These are phyloP conservation scores for Chamaenerion angustifolium DNA, from an alignment of 345 rosid species.

Conservation along the genomic window DNA sequence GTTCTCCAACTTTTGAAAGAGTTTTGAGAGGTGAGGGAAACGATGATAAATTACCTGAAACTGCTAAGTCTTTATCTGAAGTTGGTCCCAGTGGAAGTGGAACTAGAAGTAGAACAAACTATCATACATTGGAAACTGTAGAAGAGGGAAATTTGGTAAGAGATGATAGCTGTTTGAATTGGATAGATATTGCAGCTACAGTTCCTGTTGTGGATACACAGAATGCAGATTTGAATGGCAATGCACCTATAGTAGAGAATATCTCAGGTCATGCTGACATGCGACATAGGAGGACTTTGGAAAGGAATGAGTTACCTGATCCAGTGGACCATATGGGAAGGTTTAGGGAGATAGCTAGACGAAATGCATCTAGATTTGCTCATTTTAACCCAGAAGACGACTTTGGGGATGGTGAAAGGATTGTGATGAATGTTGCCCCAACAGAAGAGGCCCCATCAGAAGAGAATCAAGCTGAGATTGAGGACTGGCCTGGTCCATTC, in stretches of 20 bases:
- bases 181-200: not conserved
- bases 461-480: slow-evolving; percentile 11
- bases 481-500: slow-evolving; percentile 98
- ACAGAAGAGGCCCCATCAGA: slow-evolving; percentile 15
- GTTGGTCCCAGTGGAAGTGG: slow-evolving; percentile 2
- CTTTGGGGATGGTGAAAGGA: slow-evolving; percentile 5
- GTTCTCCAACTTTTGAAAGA: not conserved
- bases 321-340: slow-evolving; percentile 19
- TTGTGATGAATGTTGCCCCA: slow-evolving; percentile 12
- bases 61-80: not conserved
- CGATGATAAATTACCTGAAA: slow-evolving; percentile 5
- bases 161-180: not conserved
- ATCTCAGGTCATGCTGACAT: slow-evolving; percentile 1
- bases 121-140: not conserved
- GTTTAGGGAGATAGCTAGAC: slow-evolving; percentile 46
- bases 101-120: not conserved
- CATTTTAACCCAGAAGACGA: slow-evolving; percentile 30
- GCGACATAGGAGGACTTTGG: slow-evolving; percentile 3
- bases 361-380: slow-evolving; percentile 64
- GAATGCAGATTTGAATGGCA: too few relatives aligned
- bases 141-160: slow-evolving; percentile 8
- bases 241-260: not conserved
- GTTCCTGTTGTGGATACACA: not conserved
- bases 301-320: slow-evolving; percentile 3
- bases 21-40: slow-evolving; percentile 3